phyloP scores from a whole-genome alignment of 2,329 filamentous ascomycete species.

The Cercospora citrullina region DNA sequence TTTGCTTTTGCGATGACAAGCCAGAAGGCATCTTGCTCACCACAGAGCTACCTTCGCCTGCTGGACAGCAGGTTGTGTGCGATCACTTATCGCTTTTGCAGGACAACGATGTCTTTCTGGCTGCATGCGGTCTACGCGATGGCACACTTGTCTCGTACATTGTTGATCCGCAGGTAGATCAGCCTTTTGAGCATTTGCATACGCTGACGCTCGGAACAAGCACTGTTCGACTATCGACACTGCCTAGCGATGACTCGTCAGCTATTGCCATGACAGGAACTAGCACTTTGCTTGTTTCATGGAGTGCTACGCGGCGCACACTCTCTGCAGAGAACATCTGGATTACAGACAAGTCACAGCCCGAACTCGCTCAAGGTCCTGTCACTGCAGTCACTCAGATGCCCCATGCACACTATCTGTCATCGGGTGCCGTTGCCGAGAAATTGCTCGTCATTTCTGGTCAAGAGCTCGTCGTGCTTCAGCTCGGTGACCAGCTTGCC shows the following conservation, averaged over 20 bases:
- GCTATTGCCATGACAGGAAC: constrained; percentile 32
- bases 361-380: constrained; percentile 31
- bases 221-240: constrained; percentile 30
- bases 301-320: constrained; percentile 21
- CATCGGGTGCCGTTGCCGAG: constrained; percentile 26
- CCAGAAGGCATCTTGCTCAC: constrained; percentile 8
- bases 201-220: constrained; percentile 29
- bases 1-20: constrained; percentile 9
- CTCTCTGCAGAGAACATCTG: constrained; percentile 32
- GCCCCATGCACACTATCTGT: constrained; percentile 26
- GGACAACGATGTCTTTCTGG: constrained; percentile 12
- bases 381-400: constrained; percentile 29
- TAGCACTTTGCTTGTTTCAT: constrained; percentile 31
- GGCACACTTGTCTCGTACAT: constrained; percentile 29
- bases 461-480: constrained; percentile 28
- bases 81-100: constrained; percentile 31
- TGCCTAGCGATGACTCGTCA: constrained; percentile 15
- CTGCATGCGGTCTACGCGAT: constrained; percentile 35
- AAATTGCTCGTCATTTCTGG: constrained; percentile 30
- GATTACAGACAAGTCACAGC: constrained; percentile 33
- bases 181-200: constrained; percentile 14
- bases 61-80: constrained; percentile 23
- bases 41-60: constrained; percentile 5
- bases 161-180: constrained; percentile 12
- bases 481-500: constrained; percentile 17